Evolutionary conservation across 1,284 basidiomycete species (phyloP).

Genomic region (Takashimella koratensis): DNA sequence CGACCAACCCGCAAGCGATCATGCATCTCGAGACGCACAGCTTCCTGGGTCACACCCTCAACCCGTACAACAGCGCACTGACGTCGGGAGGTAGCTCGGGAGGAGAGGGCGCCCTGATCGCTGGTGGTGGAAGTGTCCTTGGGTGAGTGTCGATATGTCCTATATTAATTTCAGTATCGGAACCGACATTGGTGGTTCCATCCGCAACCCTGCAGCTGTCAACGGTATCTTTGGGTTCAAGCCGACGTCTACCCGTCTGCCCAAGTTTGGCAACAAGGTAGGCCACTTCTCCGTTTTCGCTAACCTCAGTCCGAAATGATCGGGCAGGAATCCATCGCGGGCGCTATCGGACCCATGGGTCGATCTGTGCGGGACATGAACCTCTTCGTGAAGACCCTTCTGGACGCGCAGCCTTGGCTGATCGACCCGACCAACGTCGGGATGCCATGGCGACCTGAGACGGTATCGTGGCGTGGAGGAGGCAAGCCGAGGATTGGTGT

Average conservation of each 20-base stretch:
- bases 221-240: slow-evolving; percentile 45
- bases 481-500: slow-evolving; percentile 40
- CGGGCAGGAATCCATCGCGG: slow-evolving; percentile 34
- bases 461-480: slow-evolving; percentile 7
- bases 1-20: slow-evolving; percentile 18
- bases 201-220: slow-evolving; percentile 33
- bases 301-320: slow-evolving; percentile 10
- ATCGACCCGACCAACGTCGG: slow-evolving; percentile 30
- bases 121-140: slow-evolving; percentile 29
- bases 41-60: slow-evolving; percentile 42
- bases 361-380: slow-evolving; percentile 38
- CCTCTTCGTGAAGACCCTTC: slow-evolving; percentile 37
- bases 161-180: slow-evolving; percentile 47
- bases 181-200: slow-evolving; percentile 48
- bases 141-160: slow-evolving; percentile 4
- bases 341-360: slow-evolving; percentile 39
- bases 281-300: slow-evolving; percentile 1
- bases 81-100: slow-evolving; percentile 48
- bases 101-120: slow-evolving; percentile 50
- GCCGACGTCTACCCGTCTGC: slow-evolving; percentile 36
- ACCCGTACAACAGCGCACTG: slow-evolving; percentile 46
- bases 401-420: slow-evolving; percentile 39
- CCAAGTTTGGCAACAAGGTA: slow-evolving; percentile 37
- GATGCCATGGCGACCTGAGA: slow-evolving; percentile 25
- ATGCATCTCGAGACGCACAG: slow-evolving; percentile 24